Evolutionary conservation across 352 stramenopile genomes (phyloP).

Genomic region (Phytophthora tentaculata): DNA sequence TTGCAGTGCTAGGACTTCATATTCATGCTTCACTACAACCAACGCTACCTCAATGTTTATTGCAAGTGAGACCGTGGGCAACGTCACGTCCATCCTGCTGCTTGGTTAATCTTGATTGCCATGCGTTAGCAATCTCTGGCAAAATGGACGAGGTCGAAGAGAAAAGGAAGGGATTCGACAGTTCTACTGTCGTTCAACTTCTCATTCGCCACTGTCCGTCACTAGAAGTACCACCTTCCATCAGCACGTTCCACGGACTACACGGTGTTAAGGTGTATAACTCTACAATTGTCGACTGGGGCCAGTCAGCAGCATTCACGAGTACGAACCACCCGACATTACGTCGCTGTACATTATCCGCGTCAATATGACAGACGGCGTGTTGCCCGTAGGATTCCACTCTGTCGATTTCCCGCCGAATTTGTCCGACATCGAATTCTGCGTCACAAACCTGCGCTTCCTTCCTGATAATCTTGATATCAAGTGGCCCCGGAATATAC

Average conservation of each 20-base stretch:
- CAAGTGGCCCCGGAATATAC: constrained; percentile 31
- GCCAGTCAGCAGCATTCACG: constrained; percentile 4
- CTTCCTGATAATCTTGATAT: constrained; percentile 41
- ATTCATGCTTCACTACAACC: constrained; percentile 4
- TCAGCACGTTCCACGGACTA: not conserved
- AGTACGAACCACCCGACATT: constrained; percentile 4
- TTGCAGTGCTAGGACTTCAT: constrained; percentile 4
- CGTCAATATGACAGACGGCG: constrained; percentile 1
- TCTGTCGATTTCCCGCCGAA: constrained; percentile 36
- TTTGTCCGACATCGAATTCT: constrained; percentile 48
- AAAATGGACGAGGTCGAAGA: constrained; percentile 2
- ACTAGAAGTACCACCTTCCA: constrained; percentile 28
- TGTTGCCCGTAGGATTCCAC: constrained; percentile 24
- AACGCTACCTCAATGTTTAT: not conserved
- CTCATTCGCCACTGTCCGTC: constrained; percentile 3
- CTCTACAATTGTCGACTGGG: constrained; percentile 7
- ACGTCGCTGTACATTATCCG: constrained; percentile 1
- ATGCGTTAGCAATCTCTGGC: constrained; percentile 4
- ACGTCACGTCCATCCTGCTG: constrained; percentile 37
- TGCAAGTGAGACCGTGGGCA: constrained; percentile 38
- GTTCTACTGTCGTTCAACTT: constrained; percentile 8
- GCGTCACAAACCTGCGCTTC: constrained; percentile 35
- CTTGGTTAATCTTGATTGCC: constrained; percentile 34
- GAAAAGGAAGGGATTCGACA: constrained; percentile 2
- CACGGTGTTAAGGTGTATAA: constrained; percentile 13